phyloP scores from a whole-genome alignment of 2,329 filamentous ascomycete genomes.

The Trichophaea hybrida region DNA sequence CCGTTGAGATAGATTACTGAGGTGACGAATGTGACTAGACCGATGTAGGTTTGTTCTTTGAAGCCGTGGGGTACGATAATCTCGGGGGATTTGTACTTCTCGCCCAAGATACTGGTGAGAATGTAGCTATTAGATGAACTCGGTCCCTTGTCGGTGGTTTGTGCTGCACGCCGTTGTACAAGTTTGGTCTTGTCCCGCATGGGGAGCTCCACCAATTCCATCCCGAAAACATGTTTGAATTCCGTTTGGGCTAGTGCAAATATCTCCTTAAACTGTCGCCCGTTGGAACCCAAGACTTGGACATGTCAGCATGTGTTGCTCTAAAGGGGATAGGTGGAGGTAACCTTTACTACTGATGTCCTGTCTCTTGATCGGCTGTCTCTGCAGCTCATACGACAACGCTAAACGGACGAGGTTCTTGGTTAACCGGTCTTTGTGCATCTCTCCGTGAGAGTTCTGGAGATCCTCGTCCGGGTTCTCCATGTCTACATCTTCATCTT shows the following conservation, averaged over 20 bases:
- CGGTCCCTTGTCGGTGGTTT: slow-evolving; percentile 39
- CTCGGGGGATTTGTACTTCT: slow-evolving; percentile 47
- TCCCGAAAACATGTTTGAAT: slow-evolving; percentile 64
- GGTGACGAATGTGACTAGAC: slow-evolving; percentile 66
- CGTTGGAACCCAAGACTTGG: slow-evolving; percentile 51
- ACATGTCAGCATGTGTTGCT: not conserved
- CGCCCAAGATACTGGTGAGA: slow-evolving; percentile 57
- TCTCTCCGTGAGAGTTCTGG: not conserved
- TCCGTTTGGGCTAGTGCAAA: slow-evolving; percentile 64
- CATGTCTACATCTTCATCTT: not conserved
- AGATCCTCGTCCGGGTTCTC: not conserved
- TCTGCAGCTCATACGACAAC: slow-evolving; percentile 50
- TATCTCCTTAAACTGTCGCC: slow-evolving; percentile 57
- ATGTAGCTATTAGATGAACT: slow-evolving; percentile 56
- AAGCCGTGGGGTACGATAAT: slow-evolving; percentile 55
- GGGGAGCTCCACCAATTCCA: slow-evolving; percentile 78
- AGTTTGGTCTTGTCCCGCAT: slow-evolving; percentile 66
- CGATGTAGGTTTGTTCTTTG: slow-evolving; percentile 66
- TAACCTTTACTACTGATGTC: slow-evolving; percentile 51
- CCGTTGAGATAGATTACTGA: slow-evolving; percentile 60
- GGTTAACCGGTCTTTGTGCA: slow-evolving; percentile 31
- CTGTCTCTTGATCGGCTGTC: slow-evolving; percentile 45
- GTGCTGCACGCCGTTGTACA: slow-evolving; percentile 33
- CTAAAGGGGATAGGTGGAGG: not conserved
- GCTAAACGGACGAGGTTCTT: slow-evolving; percentile 57